phyloP scores from a whole-genome alignment of 1,284 basidiomycete genomes.

The Ceratobasidium sp. region DNA sequence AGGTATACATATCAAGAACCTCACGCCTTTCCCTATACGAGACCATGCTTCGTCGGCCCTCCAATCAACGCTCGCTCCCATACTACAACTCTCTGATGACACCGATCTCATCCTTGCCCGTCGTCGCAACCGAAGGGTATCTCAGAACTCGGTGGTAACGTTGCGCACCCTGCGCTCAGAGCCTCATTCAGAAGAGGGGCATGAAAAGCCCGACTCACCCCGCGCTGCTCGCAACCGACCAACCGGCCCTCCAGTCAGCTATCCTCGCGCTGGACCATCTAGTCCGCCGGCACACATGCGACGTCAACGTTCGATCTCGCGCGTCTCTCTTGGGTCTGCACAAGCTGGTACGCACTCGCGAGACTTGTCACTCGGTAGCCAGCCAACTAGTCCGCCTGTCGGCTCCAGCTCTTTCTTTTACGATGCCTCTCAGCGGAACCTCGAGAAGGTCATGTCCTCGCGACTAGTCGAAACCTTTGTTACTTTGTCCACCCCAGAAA shows the following conservation, averaged over 20 bases:
- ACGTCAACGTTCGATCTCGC: conserved; percentile 37
- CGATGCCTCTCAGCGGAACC: conserved; percentile 60
- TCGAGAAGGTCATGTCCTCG: conserved; percentile 73
- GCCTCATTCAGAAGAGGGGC: conserved; percentile 22
- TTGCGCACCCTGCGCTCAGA: conserved; percentile 54
- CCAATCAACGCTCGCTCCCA: conserved; percentile 51
- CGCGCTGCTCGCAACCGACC: conserved; percentile 30
- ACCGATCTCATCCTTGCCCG: conserved; percentile 65
- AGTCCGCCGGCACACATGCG: conserved; percentile 34
- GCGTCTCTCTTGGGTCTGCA: conserved; percentile 36
- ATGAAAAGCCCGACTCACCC: conserved; percentile 25
- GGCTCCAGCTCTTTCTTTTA: conserved; percentile 43
- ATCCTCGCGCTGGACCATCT: conserved; percentile 40
- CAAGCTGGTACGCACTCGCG: conserved; percentile 14
- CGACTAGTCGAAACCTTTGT: conserved; percentile 82
- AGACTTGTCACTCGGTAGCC: background rate
- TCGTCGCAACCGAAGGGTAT: conserved; percentile 66
- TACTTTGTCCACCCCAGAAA: conserved; percentile 52
- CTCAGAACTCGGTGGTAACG: conserved; percentile 62
- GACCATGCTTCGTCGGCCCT: conserved; percentile 77
- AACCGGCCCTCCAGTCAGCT: conserved; percentile 34
- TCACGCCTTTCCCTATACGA: conserved; percentile 79
- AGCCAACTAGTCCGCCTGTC: conserved; percentile 31
- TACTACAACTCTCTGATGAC: conserved; percentile 57
- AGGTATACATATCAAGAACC: conserved; percentile 75